Base-by-base conservation (phyloP, 345 rosid genomes). In the Crucihimalaya himalaica region DNA sequence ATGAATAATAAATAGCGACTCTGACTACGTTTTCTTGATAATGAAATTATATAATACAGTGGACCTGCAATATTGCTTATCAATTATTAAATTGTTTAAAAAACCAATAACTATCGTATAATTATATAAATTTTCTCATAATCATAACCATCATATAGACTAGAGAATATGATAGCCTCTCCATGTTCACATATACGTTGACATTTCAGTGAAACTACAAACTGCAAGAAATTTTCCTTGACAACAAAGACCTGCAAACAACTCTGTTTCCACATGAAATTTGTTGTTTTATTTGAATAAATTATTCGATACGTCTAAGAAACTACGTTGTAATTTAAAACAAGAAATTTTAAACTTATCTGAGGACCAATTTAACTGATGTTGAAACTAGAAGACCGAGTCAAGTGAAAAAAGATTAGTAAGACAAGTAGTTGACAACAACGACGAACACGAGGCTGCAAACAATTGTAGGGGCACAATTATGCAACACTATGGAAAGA, bases 201-300 rank as follows among this genome's bases (percentile, higher is more conserved):
- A 70, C 72, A 70, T 42, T 43, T 40, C 32, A 28, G 12, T 19
- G 71, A 48, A 70, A 59, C 68, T 27, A 37, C 53, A 37, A 25
- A 31, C 29, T 39, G 47, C 39, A 57, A 39, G 12, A 12, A 48
- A 20, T 2, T 56, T 56, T 48, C 14, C 2, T n/a, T 50, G 29
- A 14, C 51, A 58, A 77, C 72, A 63, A 76, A 55, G 71, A 70
- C 76, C 43, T 77, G 62, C 76, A 56, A 70, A 58, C 76, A 70
- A 64, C 76, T 76, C 61, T 48, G 2, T 27, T 48, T 70, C 75
- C 76, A 77, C 75, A 71, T 71, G 65, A 48, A 47, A 21, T 71
- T 28, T 65, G 72, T 77, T 76, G 58, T 46, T 54, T 52, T 61
- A 11, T 25, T 27, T 12, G 5, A 31, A 25, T 37, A 35, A 16